phyloP scores from a whole-genome alignment of 1,284 basidiomycete genomes.

The Sanghuangporus sanghuang region DNA sequence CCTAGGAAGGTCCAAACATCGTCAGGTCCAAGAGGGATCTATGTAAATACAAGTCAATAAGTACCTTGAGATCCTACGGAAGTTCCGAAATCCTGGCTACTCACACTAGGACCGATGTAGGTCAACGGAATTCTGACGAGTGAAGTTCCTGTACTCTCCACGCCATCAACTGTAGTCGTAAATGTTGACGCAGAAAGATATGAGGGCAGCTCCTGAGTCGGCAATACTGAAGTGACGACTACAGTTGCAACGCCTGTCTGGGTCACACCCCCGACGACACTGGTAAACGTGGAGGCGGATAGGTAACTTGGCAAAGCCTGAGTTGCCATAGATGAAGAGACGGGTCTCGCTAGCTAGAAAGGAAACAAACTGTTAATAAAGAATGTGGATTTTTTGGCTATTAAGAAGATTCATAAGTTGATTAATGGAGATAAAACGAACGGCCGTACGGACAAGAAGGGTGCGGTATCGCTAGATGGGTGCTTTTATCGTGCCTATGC shows the following conservation, averaged over 20 bases:
- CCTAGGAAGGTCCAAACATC: slow-evolving; percentile 16
- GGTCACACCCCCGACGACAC: slow-evolving; percentile 3
- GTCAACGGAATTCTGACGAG: slow-evolving; percentile 17
- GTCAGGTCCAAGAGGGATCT: slow-evolving; percentile 18
- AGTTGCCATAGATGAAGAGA: slow-evolving; percentile 9
- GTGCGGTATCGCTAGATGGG: slow-evolving; percentile 11
- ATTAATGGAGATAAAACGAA: background rate
- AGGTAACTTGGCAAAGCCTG: slow-evolving; percentile 15
- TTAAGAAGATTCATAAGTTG: background rate
- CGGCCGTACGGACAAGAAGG: slow-evolving; percentile 8
- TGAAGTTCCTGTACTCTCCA: slow-evolving; percentile 5
- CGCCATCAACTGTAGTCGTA: slow-evolving; percentile 12
- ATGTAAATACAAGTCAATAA: background rate
- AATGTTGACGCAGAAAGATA: slow-evolving; percentile 17
- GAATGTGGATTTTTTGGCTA: slow-evolving; percentile 8
- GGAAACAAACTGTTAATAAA: slow-evolving; percentile 13
- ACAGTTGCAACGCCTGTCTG: slow-evolving; percentile 13
- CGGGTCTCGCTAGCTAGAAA: slow-evolving; percentile 4
- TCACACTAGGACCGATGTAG: slow-evolving; percentile 17
- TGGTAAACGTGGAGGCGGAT: slow-evolving; percentile 14
- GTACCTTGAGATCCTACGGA: background rate
- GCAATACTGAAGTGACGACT: slow-evolving; percentile 12
- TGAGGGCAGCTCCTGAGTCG: slow-evolving; percentile 16
- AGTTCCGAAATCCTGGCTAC: background rate
- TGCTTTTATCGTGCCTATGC: background rate